Evolutionary conservation across 2,329 filamentous ascomycete species (phyloP).

Genomic region (Diaporthe amygdali): DNA sequence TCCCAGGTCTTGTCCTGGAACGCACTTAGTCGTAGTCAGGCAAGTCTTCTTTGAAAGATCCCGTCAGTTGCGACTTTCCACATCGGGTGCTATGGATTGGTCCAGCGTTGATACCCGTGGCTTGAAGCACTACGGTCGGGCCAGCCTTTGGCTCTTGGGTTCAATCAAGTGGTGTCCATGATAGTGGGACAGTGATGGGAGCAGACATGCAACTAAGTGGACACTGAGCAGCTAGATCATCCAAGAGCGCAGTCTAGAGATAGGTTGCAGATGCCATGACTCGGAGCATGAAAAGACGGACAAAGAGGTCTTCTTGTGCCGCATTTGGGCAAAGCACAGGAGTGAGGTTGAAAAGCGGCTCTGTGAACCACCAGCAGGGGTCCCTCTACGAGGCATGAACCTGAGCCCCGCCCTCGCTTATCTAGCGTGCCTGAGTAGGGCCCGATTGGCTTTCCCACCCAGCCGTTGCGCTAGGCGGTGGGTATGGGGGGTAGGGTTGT

Average conservation of each 20-base stretch:
- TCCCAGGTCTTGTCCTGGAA: background rate
- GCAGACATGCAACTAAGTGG: background rate
- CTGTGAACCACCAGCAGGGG: background rate
- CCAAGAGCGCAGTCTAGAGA: background rate
- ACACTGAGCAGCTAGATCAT: background rate
- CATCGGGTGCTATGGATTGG: too few species aligned
- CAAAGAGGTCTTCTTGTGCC: background rate
- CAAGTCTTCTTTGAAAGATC: background rate
- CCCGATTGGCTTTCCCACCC: background rate
- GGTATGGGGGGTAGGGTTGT: background rate
- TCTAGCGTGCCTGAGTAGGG: background rate
- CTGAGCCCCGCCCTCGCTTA: slow-evolving; percentile 2
- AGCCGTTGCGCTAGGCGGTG: background rate
- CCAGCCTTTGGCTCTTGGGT: background rate
- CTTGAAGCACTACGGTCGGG: background rate
- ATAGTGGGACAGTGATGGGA: background rate
- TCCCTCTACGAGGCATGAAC: background rate
- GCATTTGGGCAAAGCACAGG: background rate
- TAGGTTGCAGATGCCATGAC: background rate
- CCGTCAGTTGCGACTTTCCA: background rate
- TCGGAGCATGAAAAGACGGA: background rate
- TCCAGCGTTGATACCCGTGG: too few species aligned
- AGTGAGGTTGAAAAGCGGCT: slow-evolving; percentile 3
- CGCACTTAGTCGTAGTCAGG: background rate
- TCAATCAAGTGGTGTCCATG: background rate